Conservation (phyloP, 2,329 filamentous ascomycete species). For the Dothideomycetes sp. region DNA sequence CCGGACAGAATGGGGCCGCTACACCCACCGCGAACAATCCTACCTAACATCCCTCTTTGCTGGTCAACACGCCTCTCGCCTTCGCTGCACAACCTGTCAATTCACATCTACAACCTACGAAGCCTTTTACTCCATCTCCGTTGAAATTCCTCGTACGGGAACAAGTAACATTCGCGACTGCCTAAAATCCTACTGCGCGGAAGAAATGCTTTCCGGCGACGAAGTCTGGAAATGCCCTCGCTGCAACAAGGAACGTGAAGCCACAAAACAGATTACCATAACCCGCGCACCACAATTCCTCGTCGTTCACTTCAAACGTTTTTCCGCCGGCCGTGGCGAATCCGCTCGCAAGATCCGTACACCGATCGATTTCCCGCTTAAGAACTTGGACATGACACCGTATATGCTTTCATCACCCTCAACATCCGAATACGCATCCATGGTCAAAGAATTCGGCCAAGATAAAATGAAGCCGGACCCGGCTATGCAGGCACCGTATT, state of each 20-base stretch:
- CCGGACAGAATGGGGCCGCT: slow-evolving; percentile 63
- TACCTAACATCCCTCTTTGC: slow-evolving; percentile 73
- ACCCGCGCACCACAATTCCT: slow-evolving; percentile 72
- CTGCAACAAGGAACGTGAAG: slow-evolving; percentile 60
- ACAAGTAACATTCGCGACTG: slow-evolving; percentile 57
- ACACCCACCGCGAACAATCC: slow-evolving; percentile 61
- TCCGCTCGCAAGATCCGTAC: slow-evolving; percentile 59
- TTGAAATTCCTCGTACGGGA: slow-evolving; percentile 57
- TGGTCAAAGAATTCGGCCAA: slow-evolving; percentile 25
- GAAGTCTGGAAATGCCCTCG: slow-evolving; percentile 64
- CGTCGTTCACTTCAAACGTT: slow-evolving; percentile 67
- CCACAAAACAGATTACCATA: slow-evolving; percentile 61
- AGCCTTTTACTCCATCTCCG: slow-evolving; percentile 61
- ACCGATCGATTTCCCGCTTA: slow-evolving; percentile 66
- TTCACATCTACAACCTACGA: slow-evolving; percentile 59
- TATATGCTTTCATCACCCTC: slow-evolving; percentile 46
- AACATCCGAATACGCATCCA: slow-evolving; percentile 24
- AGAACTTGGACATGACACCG: slow-evolving; percentile 54
- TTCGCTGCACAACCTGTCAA: slow-evolving; percentile 53
- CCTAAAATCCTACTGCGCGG: slow-evolving; percentile 58
- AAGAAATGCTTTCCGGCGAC: slow-evolving; percentile 59
- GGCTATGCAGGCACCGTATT: slow-evolving; percentile 49
- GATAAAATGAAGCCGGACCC: slow-evolving; percentile 30
- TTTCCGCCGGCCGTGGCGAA: slow-evolving; percentile 46
- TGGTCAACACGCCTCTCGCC: slow-evolving; percentile 55